Percentiles rank a stretch among this genome's conserved stretches.
Conservation (phyloP, 768 basidiomycete genomes). For the Pleurotus sapidus region DNA sequence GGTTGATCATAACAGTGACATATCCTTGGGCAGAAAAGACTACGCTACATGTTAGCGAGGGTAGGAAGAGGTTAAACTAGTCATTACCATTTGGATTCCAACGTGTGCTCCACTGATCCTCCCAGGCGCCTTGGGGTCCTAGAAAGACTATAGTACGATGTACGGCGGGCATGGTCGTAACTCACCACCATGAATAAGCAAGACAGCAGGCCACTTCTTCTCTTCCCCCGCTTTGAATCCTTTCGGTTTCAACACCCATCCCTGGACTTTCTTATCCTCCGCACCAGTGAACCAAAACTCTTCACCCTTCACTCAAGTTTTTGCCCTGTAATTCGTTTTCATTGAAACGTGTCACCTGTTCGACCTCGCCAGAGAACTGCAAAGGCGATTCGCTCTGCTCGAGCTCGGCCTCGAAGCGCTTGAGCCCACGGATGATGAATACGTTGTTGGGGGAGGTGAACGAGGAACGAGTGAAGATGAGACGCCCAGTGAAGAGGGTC, state of each 20-base stretch:
- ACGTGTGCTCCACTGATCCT: slow-evolving; percentile 85
- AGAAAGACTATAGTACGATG: slow-evolving; percentile 11
- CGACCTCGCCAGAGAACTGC: slow-evolving; percentile 32
- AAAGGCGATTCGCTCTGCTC: slow-evolving; percentile 22
- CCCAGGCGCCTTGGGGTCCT: slow-evolving; percentile 84
- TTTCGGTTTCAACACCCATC: slow-evolving; percentile 79
- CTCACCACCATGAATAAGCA: slow-evolving; percentile 79
- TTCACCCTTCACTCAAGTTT: slow-evolving; percentile 61
- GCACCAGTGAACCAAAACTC: slow-evolving; percentile 92
- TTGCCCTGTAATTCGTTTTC: slow-evolving; percentile 53
- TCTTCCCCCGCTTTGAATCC: slow-evolving; percentile 65
- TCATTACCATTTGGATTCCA: slow-evolving; percentile 86
- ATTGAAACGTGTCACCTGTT: slow-evolving; percentile 67
- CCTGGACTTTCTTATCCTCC: slow-evolving; percentile 71
- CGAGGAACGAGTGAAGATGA: slow-evolving; percentile 74
- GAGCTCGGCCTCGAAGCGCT: slow-evolving; percentile 39
- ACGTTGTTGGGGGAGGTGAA: slow-evolving; percentile 80
- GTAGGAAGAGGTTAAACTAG: not conserved
- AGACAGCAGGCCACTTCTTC: slow-evolving; percentile 76
- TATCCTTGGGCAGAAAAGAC: slow-evolving; percentile 89
- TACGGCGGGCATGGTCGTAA: not conserved
- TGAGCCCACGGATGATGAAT: slow-evolving; percentile 55
- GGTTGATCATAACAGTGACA: slow-evolving; percentile 84
- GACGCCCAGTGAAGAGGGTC: slow-evolving; percentile 51
- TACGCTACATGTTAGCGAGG: slow-evolving; percentile 18